A percentile compares a stretch with the other conserved stretches of the same genome.
phyloP scores from a whole-genome alignment of 1,139 yeast genomes.

The Scheffersomyces illinoinensis region DNA sequence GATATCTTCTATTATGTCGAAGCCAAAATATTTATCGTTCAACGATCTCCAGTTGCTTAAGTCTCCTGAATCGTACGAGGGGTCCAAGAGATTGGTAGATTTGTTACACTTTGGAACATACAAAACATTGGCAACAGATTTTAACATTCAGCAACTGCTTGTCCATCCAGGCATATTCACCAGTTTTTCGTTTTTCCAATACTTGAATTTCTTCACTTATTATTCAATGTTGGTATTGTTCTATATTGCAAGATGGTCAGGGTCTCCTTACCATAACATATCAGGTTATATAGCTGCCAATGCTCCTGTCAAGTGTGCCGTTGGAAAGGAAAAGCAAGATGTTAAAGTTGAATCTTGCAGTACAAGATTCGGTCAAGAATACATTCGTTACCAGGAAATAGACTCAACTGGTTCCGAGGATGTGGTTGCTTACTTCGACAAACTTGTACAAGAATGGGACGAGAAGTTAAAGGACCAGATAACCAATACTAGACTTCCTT shows the following conservation, averaged over 20 bases:
- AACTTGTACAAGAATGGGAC: slow-evolving; percentile 46
- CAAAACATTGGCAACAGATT: slow-evolving; percentile 39
- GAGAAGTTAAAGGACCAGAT: slow-evolving; percentile 71
- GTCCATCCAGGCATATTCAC: slow-evolving; percentile 95
- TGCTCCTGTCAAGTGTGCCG: slow-evolving; percentile 57
- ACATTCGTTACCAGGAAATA: slow-evolving; percentile 53
- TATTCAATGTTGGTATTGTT: slow-evolving; percentile 84
- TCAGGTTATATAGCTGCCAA: slow-evolving; percentile 88
- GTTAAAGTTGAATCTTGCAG: slow-evolving; percentile 78
- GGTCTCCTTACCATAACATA: slow-evolving; percentile 87
- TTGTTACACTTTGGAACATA: slow-evolving; percentile 75
- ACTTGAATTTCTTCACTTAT: slow-evolving; percentile 73
- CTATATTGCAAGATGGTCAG: slow-evolving; percentile 78
- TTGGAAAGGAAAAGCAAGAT: slow-evolving; percentile 44
- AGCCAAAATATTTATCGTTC: slow-evolving; percentile 66
- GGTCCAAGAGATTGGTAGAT: slow-evolving; percentile 87
- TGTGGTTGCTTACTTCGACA: slow-evolving; percentile 60
- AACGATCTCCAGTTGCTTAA: slow-evolving; percentile 72
- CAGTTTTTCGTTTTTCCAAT: slow-evolving; percentile 76
- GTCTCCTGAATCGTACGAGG: slow-evolving; percentile 78
- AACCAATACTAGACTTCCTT: slow-evolving; percentile 44
- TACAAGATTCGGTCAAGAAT: slow-evolving; percentile 62
- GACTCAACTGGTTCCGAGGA: slow-evolving; percentile 67
- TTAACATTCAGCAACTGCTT: slow-evolving; percentile 68
- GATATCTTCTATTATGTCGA: slow-evolving; percentile 83